Evolutionary conservation across 140 eudicot genomes (phyloP).

Genomic region (Anethum foeniculum): DNA sequence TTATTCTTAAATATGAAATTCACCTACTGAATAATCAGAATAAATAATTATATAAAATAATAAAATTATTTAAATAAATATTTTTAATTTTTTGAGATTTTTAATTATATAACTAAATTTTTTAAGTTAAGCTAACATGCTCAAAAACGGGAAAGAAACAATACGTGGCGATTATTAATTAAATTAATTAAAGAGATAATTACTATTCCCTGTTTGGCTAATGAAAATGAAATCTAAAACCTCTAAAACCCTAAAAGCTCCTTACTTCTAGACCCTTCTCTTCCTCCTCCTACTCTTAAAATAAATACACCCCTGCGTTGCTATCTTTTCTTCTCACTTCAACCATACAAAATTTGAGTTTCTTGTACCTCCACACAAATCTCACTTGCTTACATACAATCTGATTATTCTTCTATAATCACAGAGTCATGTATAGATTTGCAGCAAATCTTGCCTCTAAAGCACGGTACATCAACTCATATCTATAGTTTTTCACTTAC

Average conservation of each 20-base stretch:
- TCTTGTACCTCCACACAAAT: background rate
- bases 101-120: too few relatives aligned
- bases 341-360: background rate
- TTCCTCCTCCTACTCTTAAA: background rate
- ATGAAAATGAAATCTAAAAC: constrained; percentile 6
- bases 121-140: too few relatives aligned
- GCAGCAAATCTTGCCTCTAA: constrained; percentile 54
- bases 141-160: too few relatives aligned
- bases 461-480: constrained; percentile 29
- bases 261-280: constrained; percentile 41
- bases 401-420: background rate
- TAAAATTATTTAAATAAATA: too few relatives aligned
- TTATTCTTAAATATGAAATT: too few relatives aligned
- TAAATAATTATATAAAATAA: too few relatives aligned
- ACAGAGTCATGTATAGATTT: constrained; percentile 53
- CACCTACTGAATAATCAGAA: too few relatives aligned
- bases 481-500: background rate
- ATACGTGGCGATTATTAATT: too few relatives aligned
- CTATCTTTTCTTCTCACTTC: background rate
- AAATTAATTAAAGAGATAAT: too few relatives aligned
- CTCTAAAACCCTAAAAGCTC: constrained; percentile 43
- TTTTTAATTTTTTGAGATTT: too few relatives aligned
- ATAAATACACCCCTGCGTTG: background rate
- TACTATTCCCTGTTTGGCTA: background rate
- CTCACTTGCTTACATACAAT: constrained; percentile 1